Evolutionary conservation across 768 basidiomycete genomes (phyloP).

Genomic region (Paxillus involutus): DNA sequence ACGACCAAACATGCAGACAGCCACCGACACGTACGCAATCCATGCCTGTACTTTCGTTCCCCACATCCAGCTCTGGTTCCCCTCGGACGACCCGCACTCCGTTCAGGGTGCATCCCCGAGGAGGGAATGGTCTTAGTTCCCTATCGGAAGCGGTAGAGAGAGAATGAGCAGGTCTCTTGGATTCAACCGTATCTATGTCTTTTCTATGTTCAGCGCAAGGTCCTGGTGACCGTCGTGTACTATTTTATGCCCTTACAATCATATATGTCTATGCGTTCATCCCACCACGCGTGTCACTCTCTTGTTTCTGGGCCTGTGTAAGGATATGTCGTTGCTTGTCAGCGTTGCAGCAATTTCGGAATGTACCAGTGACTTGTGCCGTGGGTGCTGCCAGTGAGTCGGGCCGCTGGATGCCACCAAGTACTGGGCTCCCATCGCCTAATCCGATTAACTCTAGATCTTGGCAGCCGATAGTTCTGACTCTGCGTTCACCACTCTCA

Average conservation of each 20-base stretch:
- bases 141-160: slow-evolving; percentile 3
- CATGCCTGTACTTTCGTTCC: slow-evolving; percentile 10
- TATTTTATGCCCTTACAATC: background rate
- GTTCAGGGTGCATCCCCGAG: background rate
- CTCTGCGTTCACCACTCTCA: background rate
- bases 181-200: background rate
- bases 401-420: no score
- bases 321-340: no score
- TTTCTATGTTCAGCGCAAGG: background rate
- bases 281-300: no score
- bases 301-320: no score
- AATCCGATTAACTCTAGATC: no score
- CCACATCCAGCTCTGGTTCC: background rate
- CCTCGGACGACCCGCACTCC: background rate
- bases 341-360: background rate
- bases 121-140: background rate
- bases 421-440: no score
- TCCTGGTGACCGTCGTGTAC: background rate
- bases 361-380: no score
- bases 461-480: no score
- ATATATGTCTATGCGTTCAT: background rate
- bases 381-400: no score
- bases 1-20: background rate
- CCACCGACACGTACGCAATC: slow-evolving; percentile 13
- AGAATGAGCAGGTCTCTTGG: background rate